A percentile compares a stretch with the other conserved stretches of the same genome.
Evolutionary conservation across 305 asterid species (phyloP).

Genomic region (Solanum hybrid): DNA sequence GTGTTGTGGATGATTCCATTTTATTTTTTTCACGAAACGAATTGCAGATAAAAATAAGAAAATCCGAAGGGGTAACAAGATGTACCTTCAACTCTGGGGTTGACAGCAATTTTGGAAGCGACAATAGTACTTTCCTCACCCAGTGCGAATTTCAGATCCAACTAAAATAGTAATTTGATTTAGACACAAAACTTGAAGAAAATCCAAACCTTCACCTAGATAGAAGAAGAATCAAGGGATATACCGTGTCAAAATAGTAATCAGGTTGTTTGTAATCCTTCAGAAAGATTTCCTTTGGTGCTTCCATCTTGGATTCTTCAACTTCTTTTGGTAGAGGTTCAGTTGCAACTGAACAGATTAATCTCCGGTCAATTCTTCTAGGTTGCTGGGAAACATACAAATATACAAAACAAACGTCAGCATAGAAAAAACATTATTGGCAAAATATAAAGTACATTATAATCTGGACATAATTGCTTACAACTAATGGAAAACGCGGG

Average conservation of each 20-base stretch:
- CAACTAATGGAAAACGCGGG: slow-evolving; percentile 28
- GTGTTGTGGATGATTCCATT: neutral
- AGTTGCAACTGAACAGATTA: slow-evolving; percentile 78
- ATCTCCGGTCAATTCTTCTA: slow-evolving; percentile 30
- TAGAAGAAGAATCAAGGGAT: neutral
- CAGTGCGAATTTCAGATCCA: slow-evolving; percentile 64
- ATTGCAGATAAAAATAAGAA: neutral
- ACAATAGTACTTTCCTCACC: slow-evolving; percentile 80
- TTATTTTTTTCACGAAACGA: neutral
- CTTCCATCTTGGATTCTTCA: slow-evolving; percentile 63
- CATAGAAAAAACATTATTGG: neutral
- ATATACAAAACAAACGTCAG: neutral
- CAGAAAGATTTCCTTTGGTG: slow-evolving; percentile 82
- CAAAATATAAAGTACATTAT: neutral
- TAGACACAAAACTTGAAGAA: neutral
- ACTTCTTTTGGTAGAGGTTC: slow-evolving; percentile 45
- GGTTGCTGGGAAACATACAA: slow-evolving; percentile 25
- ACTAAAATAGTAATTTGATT: slow-evolving; percentile 27
- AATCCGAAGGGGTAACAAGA: neutral
- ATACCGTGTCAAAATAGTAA: slow-evolving; percentile 66
- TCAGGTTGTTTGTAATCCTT: slow-evolving; percentile 89
- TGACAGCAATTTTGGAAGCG: slow-evolving; percentile 44
- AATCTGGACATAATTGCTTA: slow-evolving; percentile 23
- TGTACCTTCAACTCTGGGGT: slow-evolving; percentile 77
- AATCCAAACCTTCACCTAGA: neutral